Conservation (phyloP, 108 stramenopile genomes). For the Cylindrotheca closterium region DNA sequence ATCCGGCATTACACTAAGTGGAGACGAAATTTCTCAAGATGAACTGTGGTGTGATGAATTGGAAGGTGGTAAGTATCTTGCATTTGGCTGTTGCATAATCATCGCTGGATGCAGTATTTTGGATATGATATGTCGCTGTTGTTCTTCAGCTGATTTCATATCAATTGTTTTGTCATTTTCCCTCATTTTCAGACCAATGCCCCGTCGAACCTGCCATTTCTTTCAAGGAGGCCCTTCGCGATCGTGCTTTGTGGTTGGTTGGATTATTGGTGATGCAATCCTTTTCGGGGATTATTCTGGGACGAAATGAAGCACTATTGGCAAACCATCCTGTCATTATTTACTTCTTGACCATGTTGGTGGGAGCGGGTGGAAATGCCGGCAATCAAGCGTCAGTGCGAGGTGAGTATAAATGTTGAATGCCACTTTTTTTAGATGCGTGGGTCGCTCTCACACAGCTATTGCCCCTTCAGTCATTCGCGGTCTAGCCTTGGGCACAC, state of each 20-base stretch:
- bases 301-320: constrained; percentile 75
- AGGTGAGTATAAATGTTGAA: constrained; percentile 29
- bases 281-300: constrained; percentile 78
- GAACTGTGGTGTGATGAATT: constrained; percentile 31
- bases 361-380: constrained; percentile 72
- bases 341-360: constrained; percentile 89
- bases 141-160: not conserved
- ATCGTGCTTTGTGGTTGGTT: constrained; percentile 84
- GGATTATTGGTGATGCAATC: constrained; percentile 86
- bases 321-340: constrained; percentile 83
- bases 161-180: too few species aligned
- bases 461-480: constrained; percentile 55
- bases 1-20: constrained; percentile 22
- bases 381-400: constrained; percentile 90
- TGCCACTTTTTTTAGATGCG: too few species aligned
- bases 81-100: too few species aligned
- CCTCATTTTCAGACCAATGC: constrained; percentile 24
- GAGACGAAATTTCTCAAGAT: constrained; percentile 21
- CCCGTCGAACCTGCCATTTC: constrained; percentile 45
- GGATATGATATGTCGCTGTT: too few species aligned
- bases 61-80: constrained; percentile 13
- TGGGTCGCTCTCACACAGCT: not conserved
- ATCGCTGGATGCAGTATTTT: not conserved
- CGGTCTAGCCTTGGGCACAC: constrained; percentile 73
- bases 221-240: constrained; percentile 65